Base-by-base conservation (phyloP, 805 yeast genomes). In the Starmerella bombi region DNA sequence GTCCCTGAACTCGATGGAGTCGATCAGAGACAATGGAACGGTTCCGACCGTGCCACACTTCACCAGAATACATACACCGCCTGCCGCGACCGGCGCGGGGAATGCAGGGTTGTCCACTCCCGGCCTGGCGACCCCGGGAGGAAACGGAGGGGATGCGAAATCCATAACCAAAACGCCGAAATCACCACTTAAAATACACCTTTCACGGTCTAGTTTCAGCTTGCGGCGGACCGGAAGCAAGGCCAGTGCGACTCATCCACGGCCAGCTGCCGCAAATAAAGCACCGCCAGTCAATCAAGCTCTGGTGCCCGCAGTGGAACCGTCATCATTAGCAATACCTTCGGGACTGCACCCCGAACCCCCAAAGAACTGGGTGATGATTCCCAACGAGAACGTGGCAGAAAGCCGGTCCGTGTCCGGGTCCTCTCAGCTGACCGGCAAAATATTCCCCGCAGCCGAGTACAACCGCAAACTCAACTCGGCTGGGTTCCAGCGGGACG, bases 401-500 rank as follows among this genome's bases (percentile, higher is more conserved):
- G 50, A 45, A 28, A 43, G 49, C 36, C 38, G 56, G 12, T 43
- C 50, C 2, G 52, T 43, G 2, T 51, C 55, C 0, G 54, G 50
- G 5, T 53, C 57, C 3, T 46, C 54, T 3, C 50, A 50, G 15
- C 38, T 47, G 5, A 49, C 53, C 9, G 50, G 50, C 10, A 18
- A 32, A 4, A 15, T 50, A 1, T 53, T 53, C 36, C 53, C 52
- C 1, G 55, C 54, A 2, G 41, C 57, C 1, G 55, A 53, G 37
- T 53, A 51, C 37, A 53, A 53, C 34, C 46, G 50, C 3, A 48
- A 47, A 21, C 43, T 53, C 35, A 51, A 51, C 35, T 49, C 50
- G 8, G 53, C 54, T 1, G 57, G 57, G 12, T 53, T 53, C 36
- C 44, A 48, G 22, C 38, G 43, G 5, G 55, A 53, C 30, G 56